Percentiles rank a stretch among this genome's conserved stretches.
phyloP scores from a whole-genome alignment of 1,284 basidiomycete genomes.

The Ceratorhiza oryzae-sativae region DNA sequence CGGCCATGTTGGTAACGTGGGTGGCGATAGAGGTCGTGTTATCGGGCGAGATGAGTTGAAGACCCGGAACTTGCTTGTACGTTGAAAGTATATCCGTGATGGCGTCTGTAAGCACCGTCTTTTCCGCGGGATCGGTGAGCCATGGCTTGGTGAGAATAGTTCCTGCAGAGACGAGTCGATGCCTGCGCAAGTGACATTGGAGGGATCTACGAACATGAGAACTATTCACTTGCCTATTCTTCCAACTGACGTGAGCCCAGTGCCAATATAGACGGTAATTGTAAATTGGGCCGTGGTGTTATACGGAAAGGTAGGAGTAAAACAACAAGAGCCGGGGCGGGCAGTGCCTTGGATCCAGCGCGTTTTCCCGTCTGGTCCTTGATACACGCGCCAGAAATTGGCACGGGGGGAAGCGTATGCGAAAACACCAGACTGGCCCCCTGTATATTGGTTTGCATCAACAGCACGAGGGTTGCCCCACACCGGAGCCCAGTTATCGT shows the following conservation, averaged over 20 bases:
- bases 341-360: slow-evolving; percentile 70
- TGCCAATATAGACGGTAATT: slow-evolving; percentile 63
- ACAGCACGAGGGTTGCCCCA: slow-evolving; percentile 62
- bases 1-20: slow-evolving; percentile 48
- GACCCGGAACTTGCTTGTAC: slow-evolving; percentile 53
- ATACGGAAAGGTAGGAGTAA: slow-evolving; percentile 60
- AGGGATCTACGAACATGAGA: slow-evolving; percentile 37
- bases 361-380: slow-evolving; percentile 57
- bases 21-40: slow-evolving; percentile 52
- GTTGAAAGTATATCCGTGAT: slow-evolving; percentile 54
- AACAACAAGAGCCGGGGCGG: slow-evolving; percentile 66
- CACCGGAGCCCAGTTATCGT: slow-evolving; percentile 68
- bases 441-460: slow-evolving; percentile 64
- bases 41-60: slow-evolving; percentile 67
- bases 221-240: slow-evolving; percentile 59
- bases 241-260: slow-evolving; percentile 66
- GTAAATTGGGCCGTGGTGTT: slow-evolving; percentile 63
- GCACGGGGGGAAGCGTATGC: slow-evolving; percentile 64
- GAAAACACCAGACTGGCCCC: slow-evolving; percentile 62
- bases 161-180: slow-evolving; percentile 55
- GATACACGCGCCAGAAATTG: slow-evolving; percentile 68
- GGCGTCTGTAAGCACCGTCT: slow-evolving; percentile 58
- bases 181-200: not conserved
- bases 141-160: slow-evolving; percentile 62
- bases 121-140: slow-evolving; percentile 65